These are phyloP conservation scores for Aaosphaeria pasadenensis DNA, from an alignment of 2,329 filamentous ascomycete species.

Conservation along the genomic window DNA sequence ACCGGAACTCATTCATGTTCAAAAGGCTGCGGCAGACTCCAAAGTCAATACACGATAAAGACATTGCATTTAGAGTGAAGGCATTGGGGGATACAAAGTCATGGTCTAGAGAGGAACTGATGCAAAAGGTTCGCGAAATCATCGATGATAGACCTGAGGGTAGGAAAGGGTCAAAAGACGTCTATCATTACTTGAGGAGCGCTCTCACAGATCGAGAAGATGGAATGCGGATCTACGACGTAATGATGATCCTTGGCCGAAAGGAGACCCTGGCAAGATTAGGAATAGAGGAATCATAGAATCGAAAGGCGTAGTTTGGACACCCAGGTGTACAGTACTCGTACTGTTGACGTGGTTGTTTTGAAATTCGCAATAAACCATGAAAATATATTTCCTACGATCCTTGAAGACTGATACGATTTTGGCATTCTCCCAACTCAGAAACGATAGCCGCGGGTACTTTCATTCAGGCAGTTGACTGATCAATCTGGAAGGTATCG, in stretches of 20 bases:
- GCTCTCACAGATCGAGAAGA: conserved; percentile 27
- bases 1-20: conserved; percentile 60
- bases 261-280: conserved; percentile 28
- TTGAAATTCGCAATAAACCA: neutral
- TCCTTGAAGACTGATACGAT: no score
- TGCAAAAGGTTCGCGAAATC: conserved; percentile 21
- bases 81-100: conserved; percentile 13
- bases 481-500: no score
- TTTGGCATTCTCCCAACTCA: no score
- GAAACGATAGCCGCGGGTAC: no score
- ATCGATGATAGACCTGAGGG: conserved; percentile 24
- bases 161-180: conserved; percentile 22
- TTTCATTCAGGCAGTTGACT: no score
- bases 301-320: neutral
- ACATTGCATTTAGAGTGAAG: conserved; percentile 17
- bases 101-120: conserved; percentile 24
- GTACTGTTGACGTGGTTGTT: no score
- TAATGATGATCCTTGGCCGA: conserved; percentile 32
- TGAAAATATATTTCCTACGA: neutral
- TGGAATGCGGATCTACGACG: conserved; percentile 33
- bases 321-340: no score
- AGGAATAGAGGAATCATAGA: conserved; percentile 8
- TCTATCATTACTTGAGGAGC: conserved; percentile 33
- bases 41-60: conserved; percentile 7
- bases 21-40: conserved; percentile 21